Evolutionary conservation across 192 early-diverging fungal species (phyloP).

Genomic region (Borealophlyctis nickersoniae): DNA sequence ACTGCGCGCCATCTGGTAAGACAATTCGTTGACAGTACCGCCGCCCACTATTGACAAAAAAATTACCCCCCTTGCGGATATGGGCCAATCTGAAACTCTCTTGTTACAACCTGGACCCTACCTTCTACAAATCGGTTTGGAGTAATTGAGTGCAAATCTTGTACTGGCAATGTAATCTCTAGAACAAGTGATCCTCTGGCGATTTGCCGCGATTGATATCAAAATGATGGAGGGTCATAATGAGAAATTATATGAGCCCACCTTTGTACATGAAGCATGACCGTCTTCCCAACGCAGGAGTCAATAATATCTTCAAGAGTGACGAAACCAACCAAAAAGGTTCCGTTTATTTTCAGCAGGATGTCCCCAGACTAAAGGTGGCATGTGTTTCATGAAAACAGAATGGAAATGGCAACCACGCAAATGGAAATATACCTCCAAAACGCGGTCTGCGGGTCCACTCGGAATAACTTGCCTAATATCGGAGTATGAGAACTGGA

Average conservation of each 20-base stretch:
- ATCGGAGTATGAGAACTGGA: too few species aligned
- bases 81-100: too few species aligned
- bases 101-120: too few species aligned
- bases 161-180: conserved; percentile 25
- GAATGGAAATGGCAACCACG: not conserved
- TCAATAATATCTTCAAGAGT: conserved; percentile 68
- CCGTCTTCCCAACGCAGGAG: conserved; percentile 25
- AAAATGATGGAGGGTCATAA: not conserved
- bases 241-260: too few species aligned
- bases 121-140: conserved; percentile 75
- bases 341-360: conserved; percentile 41
- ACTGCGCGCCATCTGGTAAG: conserved; percentile 44
- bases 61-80: not conserved
- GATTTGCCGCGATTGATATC: not conserved
- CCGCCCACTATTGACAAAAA: conserved; percentile 58
- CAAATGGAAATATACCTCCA: conserved; percentile 47
- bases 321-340: conserved; percentile 67
- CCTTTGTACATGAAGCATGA: conserved; percentile 28
- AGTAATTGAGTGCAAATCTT: conserved; percentile 51
- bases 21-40: conserved; percentile 53
- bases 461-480: conserved; percentile 46
- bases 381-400: not conserved
- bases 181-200: conserved; percentile 53
- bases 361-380: conserved; percentile 34
- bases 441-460: conserved; percentile 57